Percentiles rank a stretch among this genome's conserved stretches.
These are phyloP conservation scores for Aspergillus latus DNA, from an alignment of 2,329 filamentous ascomycete species.

Conservation along the genomic window DNA sequence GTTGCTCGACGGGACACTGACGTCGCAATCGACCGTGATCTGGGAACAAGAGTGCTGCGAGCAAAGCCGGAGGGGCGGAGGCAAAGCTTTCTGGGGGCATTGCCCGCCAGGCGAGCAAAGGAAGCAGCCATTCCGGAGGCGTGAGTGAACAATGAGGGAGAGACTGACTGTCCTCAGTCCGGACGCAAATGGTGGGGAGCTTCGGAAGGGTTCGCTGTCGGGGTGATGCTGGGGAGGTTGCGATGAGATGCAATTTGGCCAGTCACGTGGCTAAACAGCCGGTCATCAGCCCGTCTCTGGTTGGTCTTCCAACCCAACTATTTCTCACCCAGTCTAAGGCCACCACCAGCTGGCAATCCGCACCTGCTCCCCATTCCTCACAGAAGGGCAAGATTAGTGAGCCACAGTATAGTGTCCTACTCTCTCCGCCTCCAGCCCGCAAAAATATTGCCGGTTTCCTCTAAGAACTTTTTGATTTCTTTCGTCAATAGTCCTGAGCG, in stretches of 20 bases:
- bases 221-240: constrained; percentile 32
- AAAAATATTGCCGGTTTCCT: constrained; percentile 29
- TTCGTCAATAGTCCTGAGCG: constrained; percentile 21
- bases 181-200: constrained; percentile 38
- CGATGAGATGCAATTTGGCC: constrained; percentile 35
- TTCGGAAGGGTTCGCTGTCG: constrained; percentile 31
- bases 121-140: constrained; percentile 57
- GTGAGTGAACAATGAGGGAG: constrained; percentile 22
- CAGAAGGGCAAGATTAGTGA: background rate
- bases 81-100: constrained; percentile 60
- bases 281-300: constrained; percentile 38
- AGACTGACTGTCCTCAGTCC: constrained; percentile 37
- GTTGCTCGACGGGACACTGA: constrained; percentile 56
- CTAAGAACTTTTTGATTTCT: constrained; percentile 36
- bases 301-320: constrained; percentile 30
- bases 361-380: background rate
- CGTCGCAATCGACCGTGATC: constrained; percentile 57
- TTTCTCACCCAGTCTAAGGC: constrained; percentile 15
- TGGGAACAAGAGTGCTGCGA: constrained; percentile 43
- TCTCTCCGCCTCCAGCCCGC: constrained; percentile 28
- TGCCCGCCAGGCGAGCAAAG: constrained; percentile 60
- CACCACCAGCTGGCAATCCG: background rate
- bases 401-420: constrained; percentile 21
- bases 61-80: constrained; percentile 51
- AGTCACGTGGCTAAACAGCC: constrained; percentile 35